Percentiles rank a stretch among this genome's conserved stretches.
Conservation (phyloP, 1,284 basidiomycete species). For the Cryptococcus floricola region DNA sequence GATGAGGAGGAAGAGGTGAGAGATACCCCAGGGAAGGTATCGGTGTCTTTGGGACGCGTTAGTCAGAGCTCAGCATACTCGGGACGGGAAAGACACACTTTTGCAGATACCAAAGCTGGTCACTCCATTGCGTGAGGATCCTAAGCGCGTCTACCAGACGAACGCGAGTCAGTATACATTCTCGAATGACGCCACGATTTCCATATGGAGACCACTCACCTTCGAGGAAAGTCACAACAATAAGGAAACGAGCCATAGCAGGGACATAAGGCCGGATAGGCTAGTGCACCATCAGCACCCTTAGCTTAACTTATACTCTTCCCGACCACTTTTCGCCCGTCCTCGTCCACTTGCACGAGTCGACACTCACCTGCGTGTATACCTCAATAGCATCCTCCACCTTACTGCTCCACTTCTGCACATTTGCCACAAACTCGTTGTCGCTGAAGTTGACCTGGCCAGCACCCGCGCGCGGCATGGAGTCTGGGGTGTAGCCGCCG, state of each 20-base stretch:
- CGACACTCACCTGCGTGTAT: slow-evolving; percentile 62
- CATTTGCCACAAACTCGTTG: slow-evolving; percentile 76
- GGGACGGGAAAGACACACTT: slow-evolving; percentile 57
- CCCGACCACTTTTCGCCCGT: not conserved
- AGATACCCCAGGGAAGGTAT: slow-evolving; percentile 90
- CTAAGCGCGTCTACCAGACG: slow-evolving; percentile 64
- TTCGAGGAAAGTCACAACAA: slow-evolving; percentile 97
- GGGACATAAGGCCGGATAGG: slow-evolving; percentile 93
- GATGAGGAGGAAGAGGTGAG: slow-evolving; percentile 83
- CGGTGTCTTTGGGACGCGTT: slow-evolving; percentile 63
- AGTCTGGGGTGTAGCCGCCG: slow-evolving; percentile 42
- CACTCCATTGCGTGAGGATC: slow-evolving; percentile 89
- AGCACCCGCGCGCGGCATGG: slow-evolving; percentile 24
- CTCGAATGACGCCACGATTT: not conserved
- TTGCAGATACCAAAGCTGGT: slow-evolving; percentile 96
- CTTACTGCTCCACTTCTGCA: slow-evolving; percentile 70
- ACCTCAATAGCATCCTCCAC: slow-evolving; percentile 91
- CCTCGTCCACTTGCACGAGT: not conserved
- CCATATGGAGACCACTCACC: slow-evolving; percentile 44
- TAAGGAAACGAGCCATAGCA: slow-evolving; percentile 90
- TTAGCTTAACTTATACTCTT: not conserved
- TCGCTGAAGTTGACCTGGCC: slow-evolving; percentile 51
- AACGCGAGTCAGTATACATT: not conserved
- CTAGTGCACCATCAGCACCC: slow-evolving; percentile 17
- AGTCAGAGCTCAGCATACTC: slow-evolving; percentile 7